Conservation (phyloP, 1,284 basidiomycete genomes). For the Marasmius sp. region DNA sequence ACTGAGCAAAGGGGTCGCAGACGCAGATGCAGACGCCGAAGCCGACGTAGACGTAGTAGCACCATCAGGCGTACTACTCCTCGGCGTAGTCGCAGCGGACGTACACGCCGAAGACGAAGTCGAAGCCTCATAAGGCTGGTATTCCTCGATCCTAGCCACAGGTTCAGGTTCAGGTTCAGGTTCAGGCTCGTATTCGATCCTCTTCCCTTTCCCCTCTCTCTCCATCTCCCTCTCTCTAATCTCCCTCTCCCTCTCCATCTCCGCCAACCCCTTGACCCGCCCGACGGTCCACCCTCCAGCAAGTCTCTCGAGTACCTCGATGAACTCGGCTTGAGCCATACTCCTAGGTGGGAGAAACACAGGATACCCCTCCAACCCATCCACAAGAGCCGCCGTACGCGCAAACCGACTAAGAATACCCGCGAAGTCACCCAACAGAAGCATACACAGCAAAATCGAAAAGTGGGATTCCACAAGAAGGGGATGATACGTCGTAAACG, state of each 20-base stretch:
- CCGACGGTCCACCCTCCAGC: constrained; percentile 65
- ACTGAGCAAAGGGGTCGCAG: constrained; percentile 11
- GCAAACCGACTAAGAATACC: constrained; percentile 60
- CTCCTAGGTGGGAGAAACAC: constrained; percentile 80
- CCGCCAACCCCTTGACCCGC: constrained; percentile 10
- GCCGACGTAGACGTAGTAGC: constrained; percentile 6
- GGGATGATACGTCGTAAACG: constrained; percentile 83
- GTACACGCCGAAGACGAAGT: constrained; percentile 2
- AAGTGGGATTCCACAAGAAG: constrained; percentile 82
- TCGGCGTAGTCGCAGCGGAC: constrained; percentile 1
- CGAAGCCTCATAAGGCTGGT: constrained; percentile 6
- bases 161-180: constrained; percentile 26
- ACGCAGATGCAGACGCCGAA: too few relatives aligned
- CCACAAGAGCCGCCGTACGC: constrained; percentile 63
- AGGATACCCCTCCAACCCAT: constrained; percentile 81
- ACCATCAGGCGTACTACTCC: constrained; percentile 9
- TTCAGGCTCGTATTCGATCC: constrained; percentile 30
- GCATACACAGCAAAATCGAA: constrained; percentile 65
- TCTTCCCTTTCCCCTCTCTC: constrained; percentile 24
- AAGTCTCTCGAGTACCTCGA: constrained; percentile 77
- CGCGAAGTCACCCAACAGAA: constrained; percentile 74
- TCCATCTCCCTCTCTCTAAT: constrained; percentile 8
- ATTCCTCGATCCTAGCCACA: constrained; percentile 17
- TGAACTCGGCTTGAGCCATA: constrained; percentile 83
- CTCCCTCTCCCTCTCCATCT: constrained; percentile 5